A percentile compares a stretch with the other conserved stretches of the same genome.
phyloP scores from a whole-genome alignment of 495 filamentous ascomycete species.

The Thozetella sp. region DNA sequence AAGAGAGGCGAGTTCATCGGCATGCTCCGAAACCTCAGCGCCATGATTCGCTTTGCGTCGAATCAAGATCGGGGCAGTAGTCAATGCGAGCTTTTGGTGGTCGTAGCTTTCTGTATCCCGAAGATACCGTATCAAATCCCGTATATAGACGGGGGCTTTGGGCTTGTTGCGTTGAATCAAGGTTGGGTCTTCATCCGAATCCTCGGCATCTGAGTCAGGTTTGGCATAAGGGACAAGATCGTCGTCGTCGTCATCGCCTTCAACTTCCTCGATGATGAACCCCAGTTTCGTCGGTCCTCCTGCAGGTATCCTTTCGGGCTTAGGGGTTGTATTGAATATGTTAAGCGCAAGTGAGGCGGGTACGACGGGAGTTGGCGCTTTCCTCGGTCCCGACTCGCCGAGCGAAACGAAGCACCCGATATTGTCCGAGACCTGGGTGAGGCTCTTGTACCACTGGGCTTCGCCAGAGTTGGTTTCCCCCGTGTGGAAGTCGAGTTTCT shows the following conservation, averaged over 20 bases:
- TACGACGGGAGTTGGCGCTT: neutral
- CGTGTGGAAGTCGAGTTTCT: conserved; percentile 78
- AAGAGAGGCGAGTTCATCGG: conserved; percentile 74
- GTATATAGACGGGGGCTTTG: conserved; percentile 87
- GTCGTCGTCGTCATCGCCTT: conserved; percentile 61
- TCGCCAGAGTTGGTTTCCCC: conserved; percentile 76
- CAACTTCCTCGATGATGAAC: conserved; percentile 72
- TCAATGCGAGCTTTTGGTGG: conserved; percentile 76
- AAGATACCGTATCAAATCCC: conserved; percentile 79
- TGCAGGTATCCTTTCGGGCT: conserved; percentile 19
- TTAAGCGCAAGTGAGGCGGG: conserved; percentile 5
- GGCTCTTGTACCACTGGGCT: conserved; percentile 73
- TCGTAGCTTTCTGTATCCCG: conserved; percentile 84
- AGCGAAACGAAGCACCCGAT: conserved; percentile 62
- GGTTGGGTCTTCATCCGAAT: conserved; percentile 91
- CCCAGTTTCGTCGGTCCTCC: conserved; percentile 24
- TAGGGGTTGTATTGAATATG: neutral
- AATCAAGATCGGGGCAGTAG: conserved; percentile 76
- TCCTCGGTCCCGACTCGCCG: conserved; percentile 4
- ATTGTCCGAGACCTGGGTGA: conserved; percentile 64
- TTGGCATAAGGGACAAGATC: conserved; percentile 84
- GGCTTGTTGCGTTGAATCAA: conserved; percentile 80
- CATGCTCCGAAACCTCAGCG: conserved; percentile 82
- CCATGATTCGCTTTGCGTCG: conserved; percentile 87
- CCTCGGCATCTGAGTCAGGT: conserved; percentile 88